Conservation (phyloP, 1,139 yeast species). For the Geotrichum carabidarum region DNA sequence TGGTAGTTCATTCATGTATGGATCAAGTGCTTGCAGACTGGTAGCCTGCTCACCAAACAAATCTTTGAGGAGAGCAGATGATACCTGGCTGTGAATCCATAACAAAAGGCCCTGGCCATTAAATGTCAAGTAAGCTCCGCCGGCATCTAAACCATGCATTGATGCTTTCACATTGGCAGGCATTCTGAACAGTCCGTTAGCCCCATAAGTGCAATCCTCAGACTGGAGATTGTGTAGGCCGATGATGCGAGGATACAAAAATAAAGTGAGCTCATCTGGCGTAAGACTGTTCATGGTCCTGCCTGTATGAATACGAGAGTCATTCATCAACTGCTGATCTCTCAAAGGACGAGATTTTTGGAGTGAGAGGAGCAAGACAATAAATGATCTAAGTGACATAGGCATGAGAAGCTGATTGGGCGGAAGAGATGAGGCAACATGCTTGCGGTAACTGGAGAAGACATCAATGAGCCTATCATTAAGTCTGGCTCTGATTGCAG, state of each 20-base stretch:
- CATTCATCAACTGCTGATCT: conserved; percentile 39
- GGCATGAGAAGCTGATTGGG: conserved; percentile 76
- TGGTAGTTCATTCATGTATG: conserved; percentile 60
- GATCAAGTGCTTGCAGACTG: conserved; percentile 45
- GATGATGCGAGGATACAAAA: conserved; percentile 75
- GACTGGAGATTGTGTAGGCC: conserved; percentile 65
- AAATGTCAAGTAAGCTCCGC: conserved; percentile 75
- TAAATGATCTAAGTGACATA: conserved; percentile 66
- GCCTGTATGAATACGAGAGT: conserved; percentile 54
- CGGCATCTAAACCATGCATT: conserved; percentile 47
- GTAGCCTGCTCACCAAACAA: conserved; percentile 59
- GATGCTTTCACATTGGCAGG: conserved; percentile 51
- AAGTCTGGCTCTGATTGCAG: conserved; percentile 58
- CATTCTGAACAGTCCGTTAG: conserved; percentile 46
- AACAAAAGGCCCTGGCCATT: conserved; percentile 62
- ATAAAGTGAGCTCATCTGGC: conserved; percentile 54
- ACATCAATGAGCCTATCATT: conserved; percentile 66
- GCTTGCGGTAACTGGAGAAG: conserved; percentile 65
- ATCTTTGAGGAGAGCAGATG: conserved; percentile 63
- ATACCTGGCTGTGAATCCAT: conserved; percentile 70
- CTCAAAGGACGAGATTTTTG: conserved; percentile 64
- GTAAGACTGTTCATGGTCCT: conserved; percentile 53
- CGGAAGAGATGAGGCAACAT: conserved; percentile 45
- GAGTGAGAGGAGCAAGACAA: conserved; percentile 63
- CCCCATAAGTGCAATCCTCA: conserved; percentile 43